These are phyloP conservation scores for Microsporum audouinii DNA, from an alignment of 2,329 filamentous ascomycete species.

Conservation along the genomic window DNA sequence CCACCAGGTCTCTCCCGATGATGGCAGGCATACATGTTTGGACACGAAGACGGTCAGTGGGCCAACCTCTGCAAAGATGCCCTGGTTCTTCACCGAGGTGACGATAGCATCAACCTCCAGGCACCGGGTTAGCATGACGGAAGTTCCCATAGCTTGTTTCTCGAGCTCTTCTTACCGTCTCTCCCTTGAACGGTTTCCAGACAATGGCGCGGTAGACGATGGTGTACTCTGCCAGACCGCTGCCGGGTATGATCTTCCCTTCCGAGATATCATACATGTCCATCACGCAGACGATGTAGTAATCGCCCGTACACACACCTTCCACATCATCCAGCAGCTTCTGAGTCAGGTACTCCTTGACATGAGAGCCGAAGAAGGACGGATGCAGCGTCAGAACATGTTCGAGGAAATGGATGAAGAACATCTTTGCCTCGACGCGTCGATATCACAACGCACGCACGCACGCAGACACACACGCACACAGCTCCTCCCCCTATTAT, in stretches of 20 bases:
- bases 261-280: slow-evolving; percentile 92
- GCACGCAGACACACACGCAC: too few relatives aligned
- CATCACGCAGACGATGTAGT: slow-evolving; percentile 97
- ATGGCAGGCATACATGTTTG: slow-evolving; percentile 54
- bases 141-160: background rate
- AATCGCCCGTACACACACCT: slow-evolving; percentile 86
- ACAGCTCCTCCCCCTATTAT: background rate
- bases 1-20: slow-evolving; percentile 6
- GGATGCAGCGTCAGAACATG: slow-evolving; percentile 90
- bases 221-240: slow-evolving; percentile 84
- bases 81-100: slow-evolving; percentile 78
- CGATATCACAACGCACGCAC: too few relatives aligned
- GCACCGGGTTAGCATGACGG: slow-evolving; percentile 12
- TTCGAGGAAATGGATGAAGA: slow-evolving; percentile 95
- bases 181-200: slow-evolving; percentile 95
- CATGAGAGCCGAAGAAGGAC: slow-evolving; percentile 90
- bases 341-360: slow-evolving; percentile 79
- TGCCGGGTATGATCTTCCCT: slow-evolving; percentile 81
- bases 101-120: slow-evolving; percentile 82
- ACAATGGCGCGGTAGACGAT: slow-evolving; percentile 92
- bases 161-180: slow-evolving; percentile 64
- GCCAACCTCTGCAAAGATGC: slow-evolving; percentile 53
- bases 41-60: slow-evolving; percentile 41
- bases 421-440: slow-evolving; percentile 49
- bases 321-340: slow-evolving; percentile 89